Percentiles rank a stretch among this genome's conserved stretches.
phyloP scores from a whole-genome alignment of 352 stramenopile species.

The Phytopythium delawarense region DNA sequence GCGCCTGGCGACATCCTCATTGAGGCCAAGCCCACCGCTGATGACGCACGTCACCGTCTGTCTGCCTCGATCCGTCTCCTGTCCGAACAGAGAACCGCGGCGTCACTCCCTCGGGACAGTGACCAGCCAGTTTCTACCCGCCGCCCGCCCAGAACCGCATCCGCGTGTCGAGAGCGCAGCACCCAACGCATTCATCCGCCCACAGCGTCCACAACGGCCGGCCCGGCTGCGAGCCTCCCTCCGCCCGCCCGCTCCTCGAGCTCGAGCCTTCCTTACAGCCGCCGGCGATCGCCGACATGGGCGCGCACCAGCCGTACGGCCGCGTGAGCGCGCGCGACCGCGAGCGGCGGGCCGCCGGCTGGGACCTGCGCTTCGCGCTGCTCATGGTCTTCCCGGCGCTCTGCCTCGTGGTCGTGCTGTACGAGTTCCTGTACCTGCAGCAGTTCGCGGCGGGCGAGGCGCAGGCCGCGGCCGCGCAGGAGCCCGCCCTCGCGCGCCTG shows the following conservation, averaged over 20 bases:
- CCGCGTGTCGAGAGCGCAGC: not conserved
- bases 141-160: not conserved
- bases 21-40: no score
- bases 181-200: not conserved
- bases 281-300: conserved; percentile 3
- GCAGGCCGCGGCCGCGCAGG: conserved; percentile 16
- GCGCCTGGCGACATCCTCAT: no score
- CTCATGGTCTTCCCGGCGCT: conserved; percentile 67
- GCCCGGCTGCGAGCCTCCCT: not conserved
- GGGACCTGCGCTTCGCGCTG: conserved; percentile 49
- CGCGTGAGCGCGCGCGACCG: conserved; percentile 51
- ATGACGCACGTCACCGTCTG: no score
- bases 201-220: no score
- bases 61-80: no score
- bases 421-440: conserved; percentile 79
- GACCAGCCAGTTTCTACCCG: not conserved
- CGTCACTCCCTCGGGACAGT: not conserved
- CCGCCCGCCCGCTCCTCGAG: not conserved
- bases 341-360: conserved; percentile 30
- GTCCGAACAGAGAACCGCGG: not conserved
- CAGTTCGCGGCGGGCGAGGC: conserved; percentile 47
- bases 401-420: conserved; percentile 71
- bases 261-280: not conserved
- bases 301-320: conserved; percentile 43
- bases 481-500: conserved; percentile 25